Base-by-base conservation (phyloP, 768 basidiomycete species). In the Leccinum longicurvipes region DNA sequence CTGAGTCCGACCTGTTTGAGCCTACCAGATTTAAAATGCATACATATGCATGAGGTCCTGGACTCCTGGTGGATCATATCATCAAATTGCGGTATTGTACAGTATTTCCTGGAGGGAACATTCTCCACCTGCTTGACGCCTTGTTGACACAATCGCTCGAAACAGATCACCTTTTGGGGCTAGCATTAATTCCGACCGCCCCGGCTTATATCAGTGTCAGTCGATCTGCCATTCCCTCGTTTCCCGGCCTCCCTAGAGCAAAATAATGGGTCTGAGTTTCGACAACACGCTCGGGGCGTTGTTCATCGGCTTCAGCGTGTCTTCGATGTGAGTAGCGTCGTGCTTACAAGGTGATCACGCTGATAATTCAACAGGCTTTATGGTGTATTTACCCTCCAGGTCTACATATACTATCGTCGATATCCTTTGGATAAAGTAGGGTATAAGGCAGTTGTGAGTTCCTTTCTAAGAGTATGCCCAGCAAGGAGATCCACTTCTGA, bases 231-330 rank as follows among this genome's bases (percentile, higher is more conserved):
- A 29, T 24, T 39, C 12, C 14, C n/a, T 2, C 29, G 5, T 24
- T 49, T 50, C 56, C 44, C 19, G 50, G 27, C 51, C 42, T 19
- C 44, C 34, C 41, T 46, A 32, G 54, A 15, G 23, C 45, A 47
- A 53, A 52, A 36, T 53, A 27, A 70, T 72, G 71, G 7, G 11
- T 48, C 45, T 60, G 14, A 65, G 44, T 39, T 61, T 79, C 51
- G 67, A 74, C 64, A 77, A 73, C 61, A 86, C 85, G 1, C 76
- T 87, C 15, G 86, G 86, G 32, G 84, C 85, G 17, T 69, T 80
- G 44, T 78, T 85, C 58, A 63, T 85, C 46, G 86, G 86, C 29
- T 84, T 84, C 57, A 76, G 79, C 1, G 68, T 76, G 39, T 79
- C 86, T n/a, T 62, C 67, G 39, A 47, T 67, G 76, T 65, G 47